Evolutionary conservation across 176 grass and related monocot genomes (phyloP).

Genomic region (Thalia dealbata): DNA sequence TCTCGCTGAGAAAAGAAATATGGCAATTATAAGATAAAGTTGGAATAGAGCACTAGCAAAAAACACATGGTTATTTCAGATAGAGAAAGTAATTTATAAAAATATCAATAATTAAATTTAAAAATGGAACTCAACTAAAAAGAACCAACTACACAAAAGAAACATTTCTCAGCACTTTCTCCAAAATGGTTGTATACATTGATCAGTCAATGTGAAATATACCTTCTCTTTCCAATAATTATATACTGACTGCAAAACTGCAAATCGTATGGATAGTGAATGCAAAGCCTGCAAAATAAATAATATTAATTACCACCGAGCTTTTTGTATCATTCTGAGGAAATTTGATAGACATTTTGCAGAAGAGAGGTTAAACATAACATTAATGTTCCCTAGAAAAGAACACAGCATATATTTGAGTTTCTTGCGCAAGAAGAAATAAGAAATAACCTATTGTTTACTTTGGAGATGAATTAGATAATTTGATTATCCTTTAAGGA

Average conservation of each 20-base stretch:
- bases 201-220: constrained; percentile 8
- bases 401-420: background rate
- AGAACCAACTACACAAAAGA: constrained; percentile 2
- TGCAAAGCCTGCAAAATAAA: constrained; percentile 63
- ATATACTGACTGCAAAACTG: constrained; percentile 76
- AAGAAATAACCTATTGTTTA: background rate
- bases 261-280: constrained; percentile 53
- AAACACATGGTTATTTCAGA: background rate
- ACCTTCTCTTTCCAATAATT: constrained; percentile 97
- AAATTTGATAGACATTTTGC: background rate
- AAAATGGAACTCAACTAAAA: background rate
- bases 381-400: background rate
- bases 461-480: background rate
- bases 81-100: constrained; percentile 15
- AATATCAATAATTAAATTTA: constrained; percentile 12
- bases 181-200: constrained; percentile 3
- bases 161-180: background rate
- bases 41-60: background rate
- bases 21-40: background rate
- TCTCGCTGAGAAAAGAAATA: constrained; percentile 19
- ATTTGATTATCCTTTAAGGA: background rate
- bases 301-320: background rate
- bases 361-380: background rate
- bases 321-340: background rate
- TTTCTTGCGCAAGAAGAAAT: background rate